phyloP scores from a whole-genome alignment of 371 early-diverging fungal species.

The Mortierella sp. region DNA sequence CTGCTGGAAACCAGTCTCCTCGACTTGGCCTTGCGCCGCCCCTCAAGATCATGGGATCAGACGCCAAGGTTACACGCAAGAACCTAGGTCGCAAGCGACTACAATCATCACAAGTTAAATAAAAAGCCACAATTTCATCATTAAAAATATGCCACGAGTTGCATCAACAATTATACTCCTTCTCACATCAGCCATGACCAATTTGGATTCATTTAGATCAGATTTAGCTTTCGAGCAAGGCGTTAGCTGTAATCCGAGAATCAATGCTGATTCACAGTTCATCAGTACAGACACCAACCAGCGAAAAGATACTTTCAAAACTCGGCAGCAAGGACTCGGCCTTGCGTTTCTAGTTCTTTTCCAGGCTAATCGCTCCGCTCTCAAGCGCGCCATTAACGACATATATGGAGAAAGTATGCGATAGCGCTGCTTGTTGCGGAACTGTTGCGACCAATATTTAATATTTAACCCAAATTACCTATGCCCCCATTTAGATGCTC shows the following conservation, averaged over 20 bases:
- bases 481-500: not conserved
- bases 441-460: not conserved
- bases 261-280: not conserved
- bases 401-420: constrained; percentile 24
- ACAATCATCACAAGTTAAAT: constrained; percentile 4
- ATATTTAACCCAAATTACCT: not conserved
- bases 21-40: constrained; percentile 28
- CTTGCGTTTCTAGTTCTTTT: constrained; percentile 38
- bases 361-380: constrained; percentile 28
- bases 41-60: constrained; percentile 43
- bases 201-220: constrained; percentile 19
- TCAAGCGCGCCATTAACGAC: constrained; percentile 25
- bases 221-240: constrained; percentile 23
- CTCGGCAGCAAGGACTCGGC: constrained; percentile 20
- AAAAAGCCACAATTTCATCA: constrained; percentile 1
- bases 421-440: not conserved
- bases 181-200: constrained; percentile 4
- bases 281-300: not conserved
- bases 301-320: not conserved
- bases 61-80: constrained; percentile 48
- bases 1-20: constrained; percentile 18
- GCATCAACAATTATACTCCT: not conserved
- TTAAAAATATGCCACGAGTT: not conserved
- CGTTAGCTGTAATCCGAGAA: not conserved
- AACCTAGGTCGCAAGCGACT: constrained; percentile 48